These are phyloP conservation scores for Ophiostoma tasmaniense DNA, from an alignment of 2,329 filamentous ascomycete genomes.

Conservation along the genomic window DNA sequence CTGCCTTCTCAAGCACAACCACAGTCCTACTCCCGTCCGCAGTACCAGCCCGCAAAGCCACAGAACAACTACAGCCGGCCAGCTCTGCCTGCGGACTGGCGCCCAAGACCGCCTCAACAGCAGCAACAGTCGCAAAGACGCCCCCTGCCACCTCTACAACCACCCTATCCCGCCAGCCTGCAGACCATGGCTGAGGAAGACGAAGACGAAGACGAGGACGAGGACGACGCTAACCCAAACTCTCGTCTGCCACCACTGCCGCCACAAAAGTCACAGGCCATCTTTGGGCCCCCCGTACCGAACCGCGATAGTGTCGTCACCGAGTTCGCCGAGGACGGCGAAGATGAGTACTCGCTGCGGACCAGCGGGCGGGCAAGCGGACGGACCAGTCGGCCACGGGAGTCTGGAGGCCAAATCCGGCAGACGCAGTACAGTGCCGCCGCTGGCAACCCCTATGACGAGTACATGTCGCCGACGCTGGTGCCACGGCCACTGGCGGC, in stretches of 20 bases:
- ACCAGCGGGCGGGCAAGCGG: neutral
- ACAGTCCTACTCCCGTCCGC: neutral
- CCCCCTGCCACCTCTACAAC: neutral
- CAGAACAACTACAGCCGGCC: constrained; percentile 12
- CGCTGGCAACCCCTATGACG: neutral
- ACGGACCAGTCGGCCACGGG: neutral
- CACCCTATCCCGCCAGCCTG: neutral
- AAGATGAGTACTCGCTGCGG: constrained; percentile 20
- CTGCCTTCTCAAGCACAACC: too few species aligned
- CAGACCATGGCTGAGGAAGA: neutral
- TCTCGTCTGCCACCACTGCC: neutral
- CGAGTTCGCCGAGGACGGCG: constrained; percentile 45
- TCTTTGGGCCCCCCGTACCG: constrained; percentile 6
- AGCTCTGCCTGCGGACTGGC: neutral
- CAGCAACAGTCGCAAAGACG: neutral
- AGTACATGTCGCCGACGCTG: constrained; percentile 13
- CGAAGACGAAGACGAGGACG: neutral
- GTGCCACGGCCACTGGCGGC: constrained; percentile 6
- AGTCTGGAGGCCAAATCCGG: neutral
- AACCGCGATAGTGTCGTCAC: constrained; percentile 38
- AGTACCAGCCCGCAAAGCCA: neutral
- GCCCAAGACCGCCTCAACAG: neutral
- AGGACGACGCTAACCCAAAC: neutral
- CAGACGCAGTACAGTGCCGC: neutral
- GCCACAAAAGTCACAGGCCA: neutral